Evolutionary conservation across 2,329 filamentous ascomycete species (phyloP).

Genomic region (Calonectria honghensis): DNA sequence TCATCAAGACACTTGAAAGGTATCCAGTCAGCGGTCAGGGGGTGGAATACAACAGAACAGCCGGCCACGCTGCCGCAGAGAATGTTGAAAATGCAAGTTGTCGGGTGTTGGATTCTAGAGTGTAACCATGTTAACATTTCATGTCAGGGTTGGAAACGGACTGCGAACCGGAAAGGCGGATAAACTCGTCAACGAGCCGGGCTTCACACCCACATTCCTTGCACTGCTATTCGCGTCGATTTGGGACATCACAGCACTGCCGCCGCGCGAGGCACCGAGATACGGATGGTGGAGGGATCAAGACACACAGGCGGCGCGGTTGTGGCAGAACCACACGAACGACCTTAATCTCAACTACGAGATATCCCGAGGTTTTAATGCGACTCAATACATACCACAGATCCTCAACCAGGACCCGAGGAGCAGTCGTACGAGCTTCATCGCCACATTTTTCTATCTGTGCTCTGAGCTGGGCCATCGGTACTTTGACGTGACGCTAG

Average conservation of each 20-base stretch:
- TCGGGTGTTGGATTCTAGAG: background rate
- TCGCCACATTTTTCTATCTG: slow-evolving; percentile 68
- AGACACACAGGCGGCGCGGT: slow-evolving; percentile 59
- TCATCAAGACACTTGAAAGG: slow-evolving; percentile 65
- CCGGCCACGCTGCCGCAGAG: slow-evolving; percentile 62
- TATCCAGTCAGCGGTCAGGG: slow-evolving; percentile 57
- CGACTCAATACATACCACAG: slow-evolving; percentile 58
- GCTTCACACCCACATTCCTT: slow-evolving; percentile 67
- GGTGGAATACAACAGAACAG: slow-evolving; percentile 47
- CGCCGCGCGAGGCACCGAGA: slow-evolving; percentile 59
- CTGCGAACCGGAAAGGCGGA: slow-evolving; percentile 63
- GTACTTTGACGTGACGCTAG: slow-evolving; percentile 64
- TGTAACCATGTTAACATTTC: slow-evolving; percentile 39
- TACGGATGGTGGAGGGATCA: slow-evolving; percentile 62
- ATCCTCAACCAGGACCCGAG: slow-evolving; percentile 61
- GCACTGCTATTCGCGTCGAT: slow-evolving; percentile 66
- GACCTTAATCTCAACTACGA: slow-evolving; percentile 61
- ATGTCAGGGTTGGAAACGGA: slow-evolving; percentile 62
- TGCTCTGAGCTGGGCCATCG: slow-evolving; percentile 66
- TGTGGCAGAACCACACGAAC: slow-evolving; percentile 62
- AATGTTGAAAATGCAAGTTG: slow-evolving; percentile 64
- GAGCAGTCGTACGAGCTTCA: slow-evolving; percentile 66
- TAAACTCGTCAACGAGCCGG: slow-evolving; percentile 63
- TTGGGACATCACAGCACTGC: slow-evolving; percentile 62
- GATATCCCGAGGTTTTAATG: slow-evolving; percentile 59